Conservation (phyloP, 139 green algal species). For the Eudorina sp. region DNA sequence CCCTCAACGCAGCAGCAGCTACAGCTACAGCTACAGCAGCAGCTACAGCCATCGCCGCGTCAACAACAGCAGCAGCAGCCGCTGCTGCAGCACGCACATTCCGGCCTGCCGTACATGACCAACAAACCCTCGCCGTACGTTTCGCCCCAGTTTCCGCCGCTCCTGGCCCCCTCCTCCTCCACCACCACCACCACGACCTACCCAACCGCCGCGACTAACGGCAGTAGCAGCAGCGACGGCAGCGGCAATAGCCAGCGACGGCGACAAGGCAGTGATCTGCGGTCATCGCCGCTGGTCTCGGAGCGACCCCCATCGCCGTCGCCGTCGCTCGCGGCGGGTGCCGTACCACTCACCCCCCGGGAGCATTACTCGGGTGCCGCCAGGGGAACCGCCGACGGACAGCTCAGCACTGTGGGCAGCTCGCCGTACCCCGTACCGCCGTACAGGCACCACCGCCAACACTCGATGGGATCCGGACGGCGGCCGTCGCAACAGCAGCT, state of each 20-base stretch:
- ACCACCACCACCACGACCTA: no score
- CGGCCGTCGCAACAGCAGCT: background rate
- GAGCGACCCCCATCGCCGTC: background rate
- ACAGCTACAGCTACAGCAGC: background rate
- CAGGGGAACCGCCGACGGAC: background rate
- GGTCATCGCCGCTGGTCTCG: background rate
- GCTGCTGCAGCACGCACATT: background rate
- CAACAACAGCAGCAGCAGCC: conserved; percentile 7
- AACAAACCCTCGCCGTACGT: conserved; percentile 6
- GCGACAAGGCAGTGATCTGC: background rate
- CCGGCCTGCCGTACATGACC: background rate
- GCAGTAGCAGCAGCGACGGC: background rate
- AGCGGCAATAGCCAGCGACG: background rate
- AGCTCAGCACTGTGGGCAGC: background rate
- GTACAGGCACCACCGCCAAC: background rate
- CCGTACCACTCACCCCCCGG: background rate
- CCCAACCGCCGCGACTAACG: no score
- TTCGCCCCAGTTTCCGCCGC: background rate
- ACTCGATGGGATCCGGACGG: background rate
- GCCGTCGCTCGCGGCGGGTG: background rate
- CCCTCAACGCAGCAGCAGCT: background rate
- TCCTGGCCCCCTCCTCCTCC: background rate
- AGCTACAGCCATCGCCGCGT: background rate
- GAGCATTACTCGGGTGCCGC: conserved; percentile 30
- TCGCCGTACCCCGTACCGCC: background rate